phyloP scores from a whole-genome alignment of 371 early-diverging fungal genomes.

The Mucor mucedo region DNA sequence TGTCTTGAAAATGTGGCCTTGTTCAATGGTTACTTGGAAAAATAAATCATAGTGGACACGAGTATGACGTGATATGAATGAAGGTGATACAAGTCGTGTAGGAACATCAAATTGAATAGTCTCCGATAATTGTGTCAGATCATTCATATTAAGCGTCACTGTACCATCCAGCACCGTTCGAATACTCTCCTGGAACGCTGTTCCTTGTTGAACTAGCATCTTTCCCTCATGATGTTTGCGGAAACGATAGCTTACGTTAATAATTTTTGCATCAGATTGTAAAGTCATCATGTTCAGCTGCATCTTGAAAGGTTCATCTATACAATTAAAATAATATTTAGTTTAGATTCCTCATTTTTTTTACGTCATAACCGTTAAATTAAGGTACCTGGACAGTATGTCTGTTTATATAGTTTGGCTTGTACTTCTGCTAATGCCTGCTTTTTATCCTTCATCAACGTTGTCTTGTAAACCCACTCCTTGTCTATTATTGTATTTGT shows the following conservation, averaged over 20 bases:
- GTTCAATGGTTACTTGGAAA: constrained; percentile 37
- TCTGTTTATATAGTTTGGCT: constrained; percentile 45
- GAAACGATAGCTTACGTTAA: constrained; percentile 28
- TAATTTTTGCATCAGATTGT: constrained; percentile 39
- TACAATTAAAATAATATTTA: neutral
- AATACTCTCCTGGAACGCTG: constrained; percentile 42
- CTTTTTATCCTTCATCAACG: constrained; percentile 46
- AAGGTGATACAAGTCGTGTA: constrained; percentile 50
- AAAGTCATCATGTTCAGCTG: constrained; percentile 36
- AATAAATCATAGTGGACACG: constrained; percentile 47
- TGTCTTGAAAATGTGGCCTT: constrained; percentile 40
- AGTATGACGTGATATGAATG: constrained; percentile 48
- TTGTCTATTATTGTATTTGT: constrained; percentile 18
- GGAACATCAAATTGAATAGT: constrained; percentile 42
- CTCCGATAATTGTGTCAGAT: constrained; percentile 25
- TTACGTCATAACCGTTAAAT: neutral
- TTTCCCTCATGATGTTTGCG: constrained; percentile 52
- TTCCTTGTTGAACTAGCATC: constrained; percentile 44
- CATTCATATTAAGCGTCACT: neutral
- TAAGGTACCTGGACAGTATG: constrained; percentile 45
- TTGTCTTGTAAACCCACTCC: constrained; percentile 48
- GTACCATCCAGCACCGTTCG: constrained; percentile 26
- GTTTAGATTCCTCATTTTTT: neutral
- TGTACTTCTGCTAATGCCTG: constrained; percentile 44
- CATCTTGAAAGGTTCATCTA: constrained; percentile 45